Percentiles rank a stretch among this genome's conserved stretches.
Conservation (phyloP, 768 basidiomycete species). For the Naganishia randhawae region DNA sequence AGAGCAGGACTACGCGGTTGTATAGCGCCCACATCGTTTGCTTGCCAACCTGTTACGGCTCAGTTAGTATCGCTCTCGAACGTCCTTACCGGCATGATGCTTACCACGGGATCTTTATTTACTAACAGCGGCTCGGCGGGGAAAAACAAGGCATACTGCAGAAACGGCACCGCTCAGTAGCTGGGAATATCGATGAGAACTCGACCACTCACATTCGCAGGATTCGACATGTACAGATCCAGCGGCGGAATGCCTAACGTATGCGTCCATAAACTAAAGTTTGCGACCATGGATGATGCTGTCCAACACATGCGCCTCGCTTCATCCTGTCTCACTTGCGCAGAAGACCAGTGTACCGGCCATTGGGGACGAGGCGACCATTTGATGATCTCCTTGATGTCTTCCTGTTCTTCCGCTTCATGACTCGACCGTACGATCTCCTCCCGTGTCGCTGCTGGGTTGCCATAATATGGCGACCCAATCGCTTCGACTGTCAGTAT, state of each 20-base stretch:
- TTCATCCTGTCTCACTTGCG: slow-evolving; percentile 27
- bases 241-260: slow-evolving; percentile 16
- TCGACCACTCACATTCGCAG: slow-evolving; percentile 28
- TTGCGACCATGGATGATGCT: slow-evolving; percentile 21
- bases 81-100: not conserved
- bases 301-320: slow-evolving; percentile 28
- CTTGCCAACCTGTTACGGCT: slow-evolving; percentile 18
- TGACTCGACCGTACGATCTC: slow-evolving; percentile 12
- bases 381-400: slow-evolving; percentile 3
- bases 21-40: slow-evolving; percentile 30
- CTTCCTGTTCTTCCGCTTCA: slow-evolving; percentile 18
- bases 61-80: not conserved
- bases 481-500: slow-evolving; percentile 2
- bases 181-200: not conserved
- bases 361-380: slow-evolving; percentile 29
- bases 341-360: slow-evolving; percentile 25
- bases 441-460: not conserved
- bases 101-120: slow-evolving; percentile 19
- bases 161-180: not conserved
- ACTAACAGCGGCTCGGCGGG: slow-evolving; percentile 28
- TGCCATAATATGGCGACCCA: not conserved
- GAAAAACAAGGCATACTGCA: slow-evolving; percentile 31
- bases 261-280: slow-evolving; percentile 19
- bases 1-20: slow-evolving; percentile 27
- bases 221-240: slow-evolving; percentile 25